These are phyloP conservation scores for Eragrostis nindensis DNA, from an alignment of 176 grass and related monocot species.

Conservation along the genomic window DNA sequence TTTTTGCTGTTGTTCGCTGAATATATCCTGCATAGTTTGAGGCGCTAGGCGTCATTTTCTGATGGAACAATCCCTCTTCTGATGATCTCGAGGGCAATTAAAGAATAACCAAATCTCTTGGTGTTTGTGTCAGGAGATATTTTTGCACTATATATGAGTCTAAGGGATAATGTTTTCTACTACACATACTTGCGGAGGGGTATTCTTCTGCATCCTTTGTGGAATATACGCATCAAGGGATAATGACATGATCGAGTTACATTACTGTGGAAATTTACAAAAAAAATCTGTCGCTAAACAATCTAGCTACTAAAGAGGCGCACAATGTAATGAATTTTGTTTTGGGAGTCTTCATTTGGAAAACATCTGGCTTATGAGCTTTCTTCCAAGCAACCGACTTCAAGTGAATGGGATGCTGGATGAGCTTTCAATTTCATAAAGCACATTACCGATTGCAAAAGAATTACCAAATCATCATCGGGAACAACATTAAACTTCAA, in stretches of 20 bases:
- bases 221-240: not conserved
- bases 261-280: not conserved
- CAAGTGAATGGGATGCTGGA: not conserved
- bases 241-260: not conserved
- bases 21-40: constrained; percentile 55
- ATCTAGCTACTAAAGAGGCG: not conserved
- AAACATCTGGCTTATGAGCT: not conserved
- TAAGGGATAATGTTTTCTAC: constrained; percentile 17
- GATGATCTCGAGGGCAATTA: not conserved
- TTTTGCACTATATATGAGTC: constrained; percentile 34
- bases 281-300: not conserved
- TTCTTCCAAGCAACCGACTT: not conserved
- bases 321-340: not conserved
- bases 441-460: not conserved
- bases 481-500: not conserved
- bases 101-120: constrained; percentile 30
- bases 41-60: constrained; percentile 23
- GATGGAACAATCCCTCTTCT: not conserved
- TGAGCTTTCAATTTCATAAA: not conserved
- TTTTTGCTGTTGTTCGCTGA: constrained; percentile 20
- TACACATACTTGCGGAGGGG: not conserved
- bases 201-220: not conserved
- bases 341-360: not conserved
- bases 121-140: constrained; percentile 16
- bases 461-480: not conserved